phyloP scores from a whole-genome alignment of 805 yeast genomes.

The Candida anglica region DNA sequence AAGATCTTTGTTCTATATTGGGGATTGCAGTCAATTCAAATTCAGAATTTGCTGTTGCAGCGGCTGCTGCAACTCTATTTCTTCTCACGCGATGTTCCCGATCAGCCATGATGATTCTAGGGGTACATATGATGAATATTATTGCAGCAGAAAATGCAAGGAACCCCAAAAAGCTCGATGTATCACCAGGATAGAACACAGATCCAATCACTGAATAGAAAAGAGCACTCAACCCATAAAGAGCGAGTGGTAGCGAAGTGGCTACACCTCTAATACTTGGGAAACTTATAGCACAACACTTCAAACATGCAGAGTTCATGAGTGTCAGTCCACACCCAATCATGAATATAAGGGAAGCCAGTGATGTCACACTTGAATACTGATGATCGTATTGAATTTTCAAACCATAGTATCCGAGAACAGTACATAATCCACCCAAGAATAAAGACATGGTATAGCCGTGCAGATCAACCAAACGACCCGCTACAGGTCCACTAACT shows the following conservation, averaged over 20 bases:
- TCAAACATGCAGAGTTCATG: constrained; percentile 60
- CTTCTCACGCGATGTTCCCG: constrained; percentile 17
- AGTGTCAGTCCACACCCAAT: constrained; percentile 72
- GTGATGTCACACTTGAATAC: constrained; percentile 35
- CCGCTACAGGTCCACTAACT: constrained; percentile 64
- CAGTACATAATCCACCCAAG: constrained; percentile 46
- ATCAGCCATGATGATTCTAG: constrained; percentile 43
- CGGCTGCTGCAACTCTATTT: constrained; percentile 8
- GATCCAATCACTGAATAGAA: constrained; percentile 57
- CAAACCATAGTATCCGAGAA: constrained; percentile 55
- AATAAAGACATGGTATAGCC: constrained; percentile 57
- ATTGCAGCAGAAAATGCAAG: constrained; percentile 39
- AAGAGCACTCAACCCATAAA: constrained; percentile 72
- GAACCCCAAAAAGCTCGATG: constrained; percentile 49
- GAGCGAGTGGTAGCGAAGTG: constrained; percentile 69
- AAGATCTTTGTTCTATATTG: no score
- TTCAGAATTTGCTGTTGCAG: constrained; percentile 2
- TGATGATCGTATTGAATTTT: constrained; percentile 45
- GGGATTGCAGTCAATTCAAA: constrained; percentile 6
- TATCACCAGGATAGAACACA: constrained; percentile 52
- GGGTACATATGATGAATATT: constrained; percentile 42
- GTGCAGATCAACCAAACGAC: constrained; percentile 55
- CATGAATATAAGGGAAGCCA: constrained; percentile 44
- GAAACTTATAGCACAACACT: constrained; percentile 68
- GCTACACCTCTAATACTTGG: constrained; percentile 71